Evolutionary conservation across 306 rosid genomes (phyloP), one percentile per base, ranked within the genome.

Genomic region (Alnus glutinosa): DNA sequence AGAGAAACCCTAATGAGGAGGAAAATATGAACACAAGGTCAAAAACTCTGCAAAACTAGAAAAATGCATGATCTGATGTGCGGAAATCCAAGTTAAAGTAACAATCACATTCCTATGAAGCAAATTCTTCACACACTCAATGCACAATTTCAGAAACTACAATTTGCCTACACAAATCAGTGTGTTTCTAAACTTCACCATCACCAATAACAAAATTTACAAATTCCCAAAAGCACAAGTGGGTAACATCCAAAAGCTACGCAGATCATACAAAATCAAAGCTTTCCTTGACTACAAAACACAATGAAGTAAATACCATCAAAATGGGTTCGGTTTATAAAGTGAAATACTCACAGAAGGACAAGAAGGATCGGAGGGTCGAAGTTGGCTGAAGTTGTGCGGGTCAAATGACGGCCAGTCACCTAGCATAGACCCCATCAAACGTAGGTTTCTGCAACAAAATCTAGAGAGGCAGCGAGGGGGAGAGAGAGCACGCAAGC

Each of bases 361-460:
- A 58, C 55, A 87, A 13, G 95, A 88, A 77, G 97, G 92, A 94
- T 94, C 97, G 28, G 94, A 87, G 55, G 97, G 93, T 44, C 97
- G 93, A 78, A 92, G 88, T 82, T 91, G 97, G 86, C 94, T 94
- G 91, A 94, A 94, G 88, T 94, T 94, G 85, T 94, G 92, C 70
- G 98, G 97, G 86, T 94, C 91, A 50, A 84, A 84, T 4, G 98
- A 92, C 66, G 97, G 97, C 93, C 84, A 90, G 90, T 94, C 91
- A 19, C 97, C 97, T 55, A 92, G 90, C 52, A 86, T 30, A 78
- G 97, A 92, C 63, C 93, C 98, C 98, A 92, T 94, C 7, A 52
- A 78, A 73, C 50, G 77, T 14, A 32, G 57, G n/a, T 12, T 71
- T 46, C 63, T 72, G 84, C 79, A 37, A 51, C 81, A 69, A 55